Conservation (phyloP, 1,284 basidiomycete genomes). For the Puccinia polysora region DNA sequence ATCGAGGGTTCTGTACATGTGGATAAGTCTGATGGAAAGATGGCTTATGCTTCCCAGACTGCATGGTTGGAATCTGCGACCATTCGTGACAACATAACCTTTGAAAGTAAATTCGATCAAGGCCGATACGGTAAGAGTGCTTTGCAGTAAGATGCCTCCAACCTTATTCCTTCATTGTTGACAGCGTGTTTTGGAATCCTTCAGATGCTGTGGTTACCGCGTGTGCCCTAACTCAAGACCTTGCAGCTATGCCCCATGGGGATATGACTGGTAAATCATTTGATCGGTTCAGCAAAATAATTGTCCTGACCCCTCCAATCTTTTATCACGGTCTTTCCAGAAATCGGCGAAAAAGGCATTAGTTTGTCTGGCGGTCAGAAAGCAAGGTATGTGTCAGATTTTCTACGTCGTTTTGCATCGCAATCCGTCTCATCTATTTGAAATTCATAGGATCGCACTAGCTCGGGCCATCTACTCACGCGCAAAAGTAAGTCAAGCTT, state of each 20-base stretch:
- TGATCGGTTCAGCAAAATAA: neutral
- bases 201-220: slow-evolving; percentile 37
- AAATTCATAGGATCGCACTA: slow-evolving; percentile 26
- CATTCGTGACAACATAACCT: slow-evolving; percentile 40
- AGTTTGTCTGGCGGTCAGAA: slow-evolving; percentile 44
- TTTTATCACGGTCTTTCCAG: neutral
- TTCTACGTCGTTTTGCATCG: neutral
- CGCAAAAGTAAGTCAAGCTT: slow-evolving; percentile 26
- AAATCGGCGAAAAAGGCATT: slow-evolving; percentile 43
- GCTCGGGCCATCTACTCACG: slow-evolving; percentile 41
- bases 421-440: neutral
- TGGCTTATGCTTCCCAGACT: slow-evolving; percentile 40
- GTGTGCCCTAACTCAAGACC: slow-evolving; percentile 37
- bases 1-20: slow-evolving; percentile 34
- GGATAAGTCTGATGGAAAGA: slow-evolving; percentile 27
- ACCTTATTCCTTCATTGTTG: neutral
- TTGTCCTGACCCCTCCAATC: neutral
- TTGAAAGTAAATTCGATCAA: slow-evolving; percentile 36
- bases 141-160: neutral
- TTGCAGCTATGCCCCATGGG: slow-evolving; percentile 40
- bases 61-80: slow-evolving; percentile 41
- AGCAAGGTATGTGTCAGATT: slow-evolving; percentile 28
- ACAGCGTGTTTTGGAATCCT: neutral
- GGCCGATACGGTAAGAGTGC: slow-evolving; percentile 19
- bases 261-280: slow-evolving; percentile 35